phyloP scores from a whole-genome alignment of 495 filamentous ascomycete genomes.

The Penicilliopsis zonata region DNA sequence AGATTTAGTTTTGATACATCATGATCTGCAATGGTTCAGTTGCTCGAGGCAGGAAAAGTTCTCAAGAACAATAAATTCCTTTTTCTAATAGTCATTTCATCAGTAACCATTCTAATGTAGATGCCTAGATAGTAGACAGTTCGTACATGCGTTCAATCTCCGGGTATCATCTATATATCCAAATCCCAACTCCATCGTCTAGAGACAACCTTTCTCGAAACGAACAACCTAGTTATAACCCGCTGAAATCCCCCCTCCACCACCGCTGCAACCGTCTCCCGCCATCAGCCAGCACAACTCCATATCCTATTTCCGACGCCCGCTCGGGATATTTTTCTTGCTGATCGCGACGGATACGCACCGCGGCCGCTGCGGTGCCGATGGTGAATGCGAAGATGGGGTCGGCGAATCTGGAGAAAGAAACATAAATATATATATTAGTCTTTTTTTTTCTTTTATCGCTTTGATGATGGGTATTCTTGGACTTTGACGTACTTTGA shows the following conservation, averaged over 20 bases:
- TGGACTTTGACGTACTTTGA: slow-evolving; percentile 22
- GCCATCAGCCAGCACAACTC: slow-evolving; percentile 17
- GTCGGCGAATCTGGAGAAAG: slow-evolving; percentile 50
- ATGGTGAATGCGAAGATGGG: slow-evolving; percentile 80
- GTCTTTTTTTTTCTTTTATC: slow-evolving; percentile 2
- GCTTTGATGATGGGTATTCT: background rate
- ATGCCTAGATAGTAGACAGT: no score
- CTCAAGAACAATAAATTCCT: slow-evolving; percentile 7
- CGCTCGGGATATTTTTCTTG: slow-evolving; percentile 39
- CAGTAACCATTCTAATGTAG: slow-evolving; percentile 2
- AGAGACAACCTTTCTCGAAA: no score
- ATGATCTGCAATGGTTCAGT: slow-evolving; percentile 11
- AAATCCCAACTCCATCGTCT: no score
- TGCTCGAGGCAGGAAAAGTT: slow-evolving; percentile 14
- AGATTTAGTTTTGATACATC: slow-evolving; percentile 27
- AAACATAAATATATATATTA: background rate
- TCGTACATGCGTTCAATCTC: no score
- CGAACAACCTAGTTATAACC: no score
- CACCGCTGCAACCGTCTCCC: slow-evolving; percentile 23
- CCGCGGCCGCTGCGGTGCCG: slow-evolving; percentile 47
- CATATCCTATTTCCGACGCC: slow-evolving; percentile 20
- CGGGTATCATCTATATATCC: no score
- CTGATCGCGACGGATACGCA: slow-evolving; percentile 68
- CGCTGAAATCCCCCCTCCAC: slow-evolving; percentile 34
- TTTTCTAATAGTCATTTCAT: slow-evolving; percentile 11